Evolutionary conservation across 257 asterid species (phyloP).

Genomic region (Nicotiana otophora): DNA sequence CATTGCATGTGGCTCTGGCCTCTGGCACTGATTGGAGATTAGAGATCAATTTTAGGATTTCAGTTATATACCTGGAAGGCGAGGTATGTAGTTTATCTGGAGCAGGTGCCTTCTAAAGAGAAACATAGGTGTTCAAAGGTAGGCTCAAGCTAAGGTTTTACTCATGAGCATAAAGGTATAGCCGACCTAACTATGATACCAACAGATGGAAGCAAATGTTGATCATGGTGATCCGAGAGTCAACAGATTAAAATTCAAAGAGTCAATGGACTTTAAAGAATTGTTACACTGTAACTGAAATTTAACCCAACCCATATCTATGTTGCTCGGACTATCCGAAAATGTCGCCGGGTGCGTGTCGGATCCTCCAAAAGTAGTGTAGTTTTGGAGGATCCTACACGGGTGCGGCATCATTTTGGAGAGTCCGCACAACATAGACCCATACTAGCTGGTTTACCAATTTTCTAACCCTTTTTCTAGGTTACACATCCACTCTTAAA

Average conservation of each 20-base stretch:
- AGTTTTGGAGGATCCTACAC: too few relatives aligned
- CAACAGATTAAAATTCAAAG: neutral
- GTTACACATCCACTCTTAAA: neutral
- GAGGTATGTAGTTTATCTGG: neutral
- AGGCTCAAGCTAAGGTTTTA: neutral
- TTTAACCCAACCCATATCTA: neutral
- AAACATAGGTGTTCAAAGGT: neutral
- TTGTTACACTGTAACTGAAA: neutral
- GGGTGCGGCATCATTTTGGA: too few relatives aligned
- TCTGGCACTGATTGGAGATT: neutral
- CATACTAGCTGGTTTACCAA: neutral
- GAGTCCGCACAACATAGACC: too few relatives aligned
- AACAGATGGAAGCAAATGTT: neutral
- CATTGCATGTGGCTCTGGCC: too few relatives aligned
- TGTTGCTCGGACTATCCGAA: too few relatives aligned
- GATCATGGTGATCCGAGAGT: neutral
- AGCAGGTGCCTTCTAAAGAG: neutral
- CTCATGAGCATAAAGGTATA: neutral
- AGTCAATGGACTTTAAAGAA: neutral
- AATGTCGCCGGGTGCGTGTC: too few relatives aligned
- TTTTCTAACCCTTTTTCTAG: neutral
- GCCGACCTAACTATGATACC: neutral
- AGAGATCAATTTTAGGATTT: neutral
- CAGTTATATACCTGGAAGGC: neutral
- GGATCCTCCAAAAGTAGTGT: too few relatives aligned